Percentiles rank a stretch among this genome's conserved stretches.
These are phyloP conservation scores for Eimeria praecox DNA, from an alignment of 169 alveolate species.

Conservation along the genomic window DNA sequence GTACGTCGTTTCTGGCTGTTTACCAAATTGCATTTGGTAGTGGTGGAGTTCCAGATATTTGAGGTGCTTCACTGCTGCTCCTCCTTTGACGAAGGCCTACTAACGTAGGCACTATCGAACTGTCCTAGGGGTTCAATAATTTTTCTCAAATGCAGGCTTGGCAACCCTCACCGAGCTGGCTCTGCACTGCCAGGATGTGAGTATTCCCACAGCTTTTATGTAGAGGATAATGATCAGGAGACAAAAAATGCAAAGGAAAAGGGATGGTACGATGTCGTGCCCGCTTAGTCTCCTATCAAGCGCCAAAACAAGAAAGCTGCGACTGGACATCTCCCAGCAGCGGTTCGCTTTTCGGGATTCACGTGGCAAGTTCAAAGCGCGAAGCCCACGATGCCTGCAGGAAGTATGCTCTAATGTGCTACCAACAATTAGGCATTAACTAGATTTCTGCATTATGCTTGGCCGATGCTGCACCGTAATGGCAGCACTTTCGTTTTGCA, in stretches of 20 bases:
- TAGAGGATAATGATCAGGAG: not conserved
- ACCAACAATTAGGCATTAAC: not conserved
- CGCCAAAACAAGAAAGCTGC: not conserved
- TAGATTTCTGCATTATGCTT: not conserved
- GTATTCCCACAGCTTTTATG: not conserved
- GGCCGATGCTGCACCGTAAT: not conserved
- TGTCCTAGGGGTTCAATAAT: not conserved
- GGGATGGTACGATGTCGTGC: not conserved
- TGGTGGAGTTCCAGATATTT: not conserved
- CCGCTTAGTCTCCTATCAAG: not conserved
- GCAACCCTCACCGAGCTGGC: not conserved
- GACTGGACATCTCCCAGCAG: not conserved
- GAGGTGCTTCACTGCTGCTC: not conserved
- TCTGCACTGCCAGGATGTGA: not conserved
- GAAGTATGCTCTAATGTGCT: constrained; percentile 15
- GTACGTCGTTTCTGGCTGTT: not conserved
- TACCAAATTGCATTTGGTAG: not conserved
- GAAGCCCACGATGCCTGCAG: not conserved
- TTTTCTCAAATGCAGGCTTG: not conserved
- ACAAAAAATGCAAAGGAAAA: not conserved
- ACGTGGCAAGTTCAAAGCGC: not conserved
- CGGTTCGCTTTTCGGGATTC: not conserved
- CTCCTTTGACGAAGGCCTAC: not conserved
- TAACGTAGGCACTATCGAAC: not conserved
- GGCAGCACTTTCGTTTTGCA: not conserved